These are phyloP conservation scores for Protea cynaroides DNA, from an alignment of 164 flowering plant genomes.

Conservation along the genomic window DNA sequence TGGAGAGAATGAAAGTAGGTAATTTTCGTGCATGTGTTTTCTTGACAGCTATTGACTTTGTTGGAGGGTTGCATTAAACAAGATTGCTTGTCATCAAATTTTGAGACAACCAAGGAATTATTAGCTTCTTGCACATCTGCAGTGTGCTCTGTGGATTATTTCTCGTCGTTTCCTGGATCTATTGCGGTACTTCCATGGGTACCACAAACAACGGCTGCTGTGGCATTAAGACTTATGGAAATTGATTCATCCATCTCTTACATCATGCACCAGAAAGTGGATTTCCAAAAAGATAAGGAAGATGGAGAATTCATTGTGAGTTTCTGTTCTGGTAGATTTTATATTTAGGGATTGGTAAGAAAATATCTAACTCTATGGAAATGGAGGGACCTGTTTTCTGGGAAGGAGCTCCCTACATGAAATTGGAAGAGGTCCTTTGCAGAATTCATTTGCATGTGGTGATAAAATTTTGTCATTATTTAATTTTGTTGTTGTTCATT, in stretches of 20 bases:
- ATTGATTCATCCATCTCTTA: conserved; percentile 65
- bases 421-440: too few relatives aligned
- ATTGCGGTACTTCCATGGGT: conserved; percentile 74
- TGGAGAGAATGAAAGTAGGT: too few relatives aligned
- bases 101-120: conserved; percentile 61
- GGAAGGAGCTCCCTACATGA: too few relatives aligned
- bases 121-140: conserved; percentile 24
- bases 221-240: conserved; percentile 74
- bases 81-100: conserved; percentile 52
- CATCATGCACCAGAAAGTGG: conserved; percentile 43
- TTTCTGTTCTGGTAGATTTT: neutral
- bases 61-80: conserved; percentile 55
- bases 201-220: conserved; percentile 81
- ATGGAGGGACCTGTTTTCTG: too few relatives aligned
- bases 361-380: too few relatives aligned
- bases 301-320: conserved; percentile 48
- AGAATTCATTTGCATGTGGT: too few relatives aligned
- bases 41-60: conserved; percentile 45
- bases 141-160: conserved; percentile 15
- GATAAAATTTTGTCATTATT: too few relatives aligned
- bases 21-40: too few relatives aligned
- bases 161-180: conserved; percentile 17
- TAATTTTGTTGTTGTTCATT: too few relatives aligned
- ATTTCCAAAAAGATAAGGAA: conserved; percentile 36
- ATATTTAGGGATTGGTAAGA: too few relatives aligned